A percentile compares a stretch with the other conserved stretches of the same genome.
Conservation (phyloP, 306 rosid genomes). For the Casuarina glauca region DNA sequence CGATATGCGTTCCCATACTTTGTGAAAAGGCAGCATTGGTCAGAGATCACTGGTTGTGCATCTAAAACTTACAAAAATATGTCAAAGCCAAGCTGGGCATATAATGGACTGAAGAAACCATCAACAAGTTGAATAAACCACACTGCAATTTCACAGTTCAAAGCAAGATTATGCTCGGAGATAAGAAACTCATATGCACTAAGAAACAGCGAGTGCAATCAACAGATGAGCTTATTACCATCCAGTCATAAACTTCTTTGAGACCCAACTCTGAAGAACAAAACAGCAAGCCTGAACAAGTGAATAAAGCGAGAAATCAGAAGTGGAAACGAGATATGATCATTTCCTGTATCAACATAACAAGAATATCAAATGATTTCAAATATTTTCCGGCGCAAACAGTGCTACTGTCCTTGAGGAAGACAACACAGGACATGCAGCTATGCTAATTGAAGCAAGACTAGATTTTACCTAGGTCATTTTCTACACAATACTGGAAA, state of each 20-base stretch:
- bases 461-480: not conserved
- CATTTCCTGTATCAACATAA: constrained; percentile 8
- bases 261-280: constrained; percentile 92
- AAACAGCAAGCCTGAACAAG: constrained; percentile 79
- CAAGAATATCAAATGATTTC: not conserved
- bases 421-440: not conserved
- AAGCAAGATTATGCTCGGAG: constrained; percentile 18
- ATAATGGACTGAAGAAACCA: constrained; percentile 90
- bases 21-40: not conserved
- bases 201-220: constrained; percentile 13
- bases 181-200: not conserved
- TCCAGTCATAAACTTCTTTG: constrained; percentile 98
- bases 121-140: constrained; percentile 94
- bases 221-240: constrained; percentile 50
- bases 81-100: constrained; percentile 76
- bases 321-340: constrained; percentile 1
- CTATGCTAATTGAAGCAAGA: not conserved
- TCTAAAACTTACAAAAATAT: constrained; percentile 67
- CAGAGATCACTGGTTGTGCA: not conserved
- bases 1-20: not conserved
- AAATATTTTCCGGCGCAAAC: not conserved
- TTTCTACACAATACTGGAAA: not conserved
- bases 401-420: not conserved
- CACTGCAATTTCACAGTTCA: constrained; percentile 61
- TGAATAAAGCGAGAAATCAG: constrained; percentile 13